Base-by-base conservation (phyloP, 106 monocot genomes). In the Vanilla planifolia region DNA sequence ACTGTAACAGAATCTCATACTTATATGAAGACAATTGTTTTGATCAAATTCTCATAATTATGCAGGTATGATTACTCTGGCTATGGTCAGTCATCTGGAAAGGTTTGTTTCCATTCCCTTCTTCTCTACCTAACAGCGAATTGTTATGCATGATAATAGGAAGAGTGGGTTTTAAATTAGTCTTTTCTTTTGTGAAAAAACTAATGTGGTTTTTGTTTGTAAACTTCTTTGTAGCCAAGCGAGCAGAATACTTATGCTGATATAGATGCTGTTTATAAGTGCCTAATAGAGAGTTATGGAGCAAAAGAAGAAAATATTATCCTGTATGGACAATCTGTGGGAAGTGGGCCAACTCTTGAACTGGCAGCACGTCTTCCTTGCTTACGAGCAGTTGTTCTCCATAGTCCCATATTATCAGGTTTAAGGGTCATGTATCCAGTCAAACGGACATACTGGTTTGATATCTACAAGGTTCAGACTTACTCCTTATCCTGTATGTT, bases 31-130 rank as follows among this genome's bases (percentile, higher is more conserved):
- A 30, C 53, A 30, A 30, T 57, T 60, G 22, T 37, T 11, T 35
- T 60, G 42, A 41, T n/a, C 15, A 43, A 42, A 25, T 4, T 43
- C 42, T 60, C 5, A 19, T 61, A 61, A 22, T 61, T 33, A 22
- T 69, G 50, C 39, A 69, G 69, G 69, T 69, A 69, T 51, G 69
- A 69, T 61, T 69, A 69, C 51, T 69, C 69, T 69, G 69, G 69
- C 6, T 69, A 69, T 61, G 60, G 69, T 8, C 68, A 56, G 36
- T 68, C 68, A 21, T 45, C 68, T 43, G 68, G 68, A 68, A 68
- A 68, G 68, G 68, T 68, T 58, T 57, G 43, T 46, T 47, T 3
- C 19, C 36, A n/a, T n/a, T 39, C 0, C 14, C 13, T 40, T 29
- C 32, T 57, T 67, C 3, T 27, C 33, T 45, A 27, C 9, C 33